Evolutionary conservation across 208 protist genomes (phyloP).

Genomic region (Sergeia podlipaevii): DNA sequence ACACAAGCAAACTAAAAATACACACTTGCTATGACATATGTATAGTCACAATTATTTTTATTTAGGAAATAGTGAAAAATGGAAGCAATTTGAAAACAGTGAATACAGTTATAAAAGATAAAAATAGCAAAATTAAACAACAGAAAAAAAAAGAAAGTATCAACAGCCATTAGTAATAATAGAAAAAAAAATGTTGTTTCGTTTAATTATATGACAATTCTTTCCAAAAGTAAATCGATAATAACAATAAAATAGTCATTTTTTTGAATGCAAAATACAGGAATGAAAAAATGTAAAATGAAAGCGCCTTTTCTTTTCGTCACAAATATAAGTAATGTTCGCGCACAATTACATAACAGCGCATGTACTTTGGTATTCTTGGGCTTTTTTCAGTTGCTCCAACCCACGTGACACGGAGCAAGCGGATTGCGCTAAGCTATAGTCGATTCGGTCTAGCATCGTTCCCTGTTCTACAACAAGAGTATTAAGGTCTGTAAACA

Average conservation of each 20-base stretch:
- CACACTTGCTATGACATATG: too few relatives aligned
- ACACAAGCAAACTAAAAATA: too few relatives aligned
- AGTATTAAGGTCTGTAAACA: slow-evolving; percentile 77
- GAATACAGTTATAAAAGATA: slow-evolving; percentile 3
- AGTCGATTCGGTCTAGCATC: slow-evolving; percentile 91
- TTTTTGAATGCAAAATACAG: slow-evolving; percentile 6
- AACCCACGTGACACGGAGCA: slow-evolving; percentile 49
- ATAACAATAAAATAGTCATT: slow-evolving; percentile 6
- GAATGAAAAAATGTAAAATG: too few relatives aligned
- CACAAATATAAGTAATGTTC: background rate
- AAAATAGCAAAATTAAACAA: background rate
- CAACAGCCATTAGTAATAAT: slow-evolving; percentile 3
- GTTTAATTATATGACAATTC: background rate
- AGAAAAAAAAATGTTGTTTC: background rate
- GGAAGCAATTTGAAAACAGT: background rate
- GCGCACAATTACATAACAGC: slow-evolving; percentile 42
- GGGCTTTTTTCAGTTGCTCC: slow-evolving; percentile 75
- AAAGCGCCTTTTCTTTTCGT: background rate
- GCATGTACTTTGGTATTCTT: slow-evolving; percentile 62
- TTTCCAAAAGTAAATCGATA: too few relatives aligned
- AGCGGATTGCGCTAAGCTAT: slow-evolving; percentile 73
- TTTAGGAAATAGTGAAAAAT: too few relatives aligned
- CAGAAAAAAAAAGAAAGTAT: slow-evolving; percentile 8
- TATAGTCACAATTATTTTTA: too few relatives aligned
- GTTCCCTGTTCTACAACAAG: slow-evolving; percentile 88